Conservation (phyloP, 1,284 basidiomycete genomes). For the Bjerkandera adusta region DNA sequence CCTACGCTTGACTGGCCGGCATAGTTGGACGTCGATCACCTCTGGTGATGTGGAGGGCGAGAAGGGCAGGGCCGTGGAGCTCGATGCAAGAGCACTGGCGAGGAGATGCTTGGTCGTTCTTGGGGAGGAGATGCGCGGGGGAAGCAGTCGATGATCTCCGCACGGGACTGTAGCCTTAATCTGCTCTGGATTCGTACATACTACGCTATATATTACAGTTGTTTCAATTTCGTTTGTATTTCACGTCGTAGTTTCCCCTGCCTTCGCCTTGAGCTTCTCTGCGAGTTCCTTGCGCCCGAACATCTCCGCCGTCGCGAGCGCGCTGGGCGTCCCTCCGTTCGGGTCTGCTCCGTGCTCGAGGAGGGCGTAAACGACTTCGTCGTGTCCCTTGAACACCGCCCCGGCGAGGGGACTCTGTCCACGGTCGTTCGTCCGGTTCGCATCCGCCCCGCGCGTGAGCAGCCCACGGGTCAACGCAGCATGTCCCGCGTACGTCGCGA, state of each 20-base stretch:
- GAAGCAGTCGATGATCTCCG: conserved; percentile 17
- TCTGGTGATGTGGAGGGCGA: conserved; percentile 31
- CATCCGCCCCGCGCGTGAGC: conserved; percentile 58
- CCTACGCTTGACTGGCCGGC: conserved; percentile 16
- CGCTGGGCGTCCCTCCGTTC: conserved; percentile 66
- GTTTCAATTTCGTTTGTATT: conserved; percentile 1
- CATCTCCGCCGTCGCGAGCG: conserved; percentile 70
- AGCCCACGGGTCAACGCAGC: conserved; percentile 52
- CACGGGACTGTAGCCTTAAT: background rate
- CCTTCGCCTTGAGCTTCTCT: background rate
- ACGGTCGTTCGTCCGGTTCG: conserved; percentile 71
- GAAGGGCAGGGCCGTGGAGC: conserved; percentile 39
- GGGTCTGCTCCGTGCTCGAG: conserved; percentile 69
- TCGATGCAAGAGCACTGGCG: conserved; percentile 67
- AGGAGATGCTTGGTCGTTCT: conserved; percentile 70
- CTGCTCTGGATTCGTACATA: background rate
- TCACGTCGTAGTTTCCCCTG: conserved; percentile 46
- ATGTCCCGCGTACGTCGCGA: conserved; percentile 80
- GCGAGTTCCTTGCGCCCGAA: conserved; percentile 45
- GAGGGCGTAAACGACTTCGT: conserved; percentile 61
- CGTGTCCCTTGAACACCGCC: conserved; percentile 74
- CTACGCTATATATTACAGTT: background rate
- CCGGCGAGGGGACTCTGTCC: conserved; percentile 83
- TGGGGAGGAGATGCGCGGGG: conserved; percentile 67
- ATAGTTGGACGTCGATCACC: conserved; percentile 22